phyloP scores from a whole-genome alignment of 257 asterid genomes.

The Prunella vulgaris region DNA sequence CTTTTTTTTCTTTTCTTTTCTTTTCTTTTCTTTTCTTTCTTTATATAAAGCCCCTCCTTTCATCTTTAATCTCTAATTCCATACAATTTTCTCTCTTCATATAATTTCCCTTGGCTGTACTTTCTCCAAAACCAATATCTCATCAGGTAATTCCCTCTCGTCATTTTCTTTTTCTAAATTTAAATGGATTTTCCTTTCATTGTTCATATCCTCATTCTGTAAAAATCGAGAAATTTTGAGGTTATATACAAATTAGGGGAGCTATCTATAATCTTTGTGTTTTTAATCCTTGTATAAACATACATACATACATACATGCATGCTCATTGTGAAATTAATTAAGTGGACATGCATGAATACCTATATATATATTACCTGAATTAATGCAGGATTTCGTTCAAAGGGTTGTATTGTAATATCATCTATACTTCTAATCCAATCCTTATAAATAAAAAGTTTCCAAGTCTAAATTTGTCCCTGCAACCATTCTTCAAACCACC shows the following conservation, averaged over 20 bases:
- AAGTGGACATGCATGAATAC: background rate
- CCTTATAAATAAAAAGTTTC: too few relatives aligned
- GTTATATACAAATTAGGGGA: background rate
- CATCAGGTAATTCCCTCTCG: slow-evolving; percentile 42
- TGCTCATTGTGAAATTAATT: background rate
- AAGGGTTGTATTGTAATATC: too few relatives aligned
- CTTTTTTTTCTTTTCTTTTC: too few relatives aligned
- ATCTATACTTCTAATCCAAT: too few relatives aligned
- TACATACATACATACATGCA: too few relatives aligned
- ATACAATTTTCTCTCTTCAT: background rate
- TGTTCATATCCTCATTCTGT: background rate
- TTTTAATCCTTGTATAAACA: background rate
- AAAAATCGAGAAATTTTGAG: too few relatives aligned
- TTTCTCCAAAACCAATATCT: background rate
- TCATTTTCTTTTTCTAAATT: too few relatives aligned
- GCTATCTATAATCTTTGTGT: background rate
- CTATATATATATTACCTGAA: too few relatives aligned
- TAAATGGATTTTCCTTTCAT: background rate
- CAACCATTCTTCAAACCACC: too few relatives aligned
- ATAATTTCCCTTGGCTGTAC: background rate
- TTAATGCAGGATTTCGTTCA: too few relatives aligned
- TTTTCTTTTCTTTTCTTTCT: background rate
- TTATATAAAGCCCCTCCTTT: background rate
- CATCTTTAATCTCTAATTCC: background rate
- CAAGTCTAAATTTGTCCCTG: too few relatives aligned